A percentile compares a stretch with the other conserved stretches of the same genome.
Conservation (phyloP, 176 grass and related monocot genomes). For the Cenchrus americanus region DNA sequence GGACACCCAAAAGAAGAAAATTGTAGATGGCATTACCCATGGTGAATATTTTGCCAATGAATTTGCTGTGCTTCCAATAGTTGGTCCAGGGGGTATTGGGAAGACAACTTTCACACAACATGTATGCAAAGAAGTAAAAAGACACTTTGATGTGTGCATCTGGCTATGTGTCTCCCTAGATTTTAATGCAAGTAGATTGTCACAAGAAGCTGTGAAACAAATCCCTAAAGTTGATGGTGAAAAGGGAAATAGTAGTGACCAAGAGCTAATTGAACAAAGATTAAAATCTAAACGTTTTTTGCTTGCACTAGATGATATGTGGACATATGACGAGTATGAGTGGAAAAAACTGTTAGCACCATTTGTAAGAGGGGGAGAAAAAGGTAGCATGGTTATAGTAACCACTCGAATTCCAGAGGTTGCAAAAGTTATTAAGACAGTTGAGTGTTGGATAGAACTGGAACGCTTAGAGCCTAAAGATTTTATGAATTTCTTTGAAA, state of each 20-base stretch:
- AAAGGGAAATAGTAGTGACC: rapidly evolving
- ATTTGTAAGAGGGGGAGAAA: too few relatives aligned
- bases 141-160: background rate
- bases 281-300: conserved; percentile 8
- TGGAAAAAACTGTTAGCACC: conserved; percentile 4
- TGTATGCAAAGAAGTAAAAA: background rate
- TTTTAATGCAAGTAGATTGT: conserved; percentile 15
- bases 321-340: background rate
- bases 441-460: too few relatives aligned
- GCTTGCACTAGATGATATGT: conserved; percentile 45
- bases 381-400: too few relatives aligned
- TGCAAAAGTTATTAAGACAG: too few relatives aligned
- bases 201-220: background rate
- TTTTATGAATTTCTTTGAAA: too few relatives aligned
- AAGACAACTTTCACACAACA: conserved; percentile 55
- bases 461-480: too few relatives aligned
- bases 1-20: background rate
- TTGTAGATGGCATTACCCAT: background rate
- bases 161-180: conserved; percentile 49
- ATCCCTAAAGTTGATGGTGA: background rate
- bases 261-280: conserved; percentile 16
- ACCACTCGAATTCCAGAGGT: too few relatives aligned
- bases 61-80: conserved; percentile 31
- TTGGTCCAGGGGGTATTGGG: conserved; percentile 52
- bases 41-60: background rate